Base-by-base conservation (phyloP, 2,329 filamentous ascomycete species). In the Epichloe uncinata region DNA sequence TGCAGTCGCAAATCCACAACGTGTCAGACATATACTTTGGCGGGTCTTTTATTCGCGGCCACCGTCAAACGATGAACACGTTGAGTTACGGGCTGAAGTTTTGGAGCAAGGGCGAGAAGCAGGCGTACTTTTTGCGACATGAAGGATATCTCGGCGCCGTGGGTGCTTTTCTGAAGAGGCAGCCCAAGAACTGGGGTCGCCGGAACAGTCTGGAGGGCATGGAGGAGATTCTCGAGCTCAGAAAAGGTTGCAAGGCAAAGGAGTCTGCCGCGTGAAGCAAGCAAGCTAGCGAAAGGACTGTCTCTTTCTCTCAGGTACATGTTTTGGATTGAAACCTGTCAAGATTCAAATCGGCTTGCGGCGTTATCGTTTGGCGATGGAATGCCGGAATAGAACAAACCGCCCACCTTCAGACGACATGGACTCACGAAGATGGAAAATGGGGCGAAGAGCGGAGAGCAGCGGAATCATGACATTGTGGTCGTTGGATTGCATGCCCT, bases 11-110 rank as follows among this genome's bases (percentile, higher is more conserved):
- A 65, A 93, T 95, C 62, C 91, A 98, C 69, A 79, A 84, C 43
- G 74, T 97, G 26, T 85, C 87, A 55, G 82, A 91, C 61, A 97
- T 98, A 53, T 98, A 98, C 71, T 98, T 98, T 67, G 93, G 93
- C 20, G 93, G 93, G 22, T 93, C 86, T 6, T 98, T 97, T 64
- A 97, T 98, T 63, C 83, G 93, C 41, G 93, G 93, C 40, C 93
- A 98, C 66, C 82, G 86, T 15, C 93, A 97, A 69, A 98, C 93
- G 11, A 98, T 98, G 80, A 95, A 97, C 67, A 97, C 93, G 0
- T 74, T 98, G 9, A 90, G 85, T 50, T 98, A 95, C 63, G 93
- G 91, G 62, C 96, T 98, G 69, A 88, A 88, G 58, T 98, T 97
- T 69, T 98, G 93, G 93, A 89, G 85, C 57, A 88, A 93, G 63